These are phyloP conservation scores for Aspergillus ochraceus DNA, from an alignment of 2,329 filamentous ascomycete species.

Conservation along the genomic window DNA sequence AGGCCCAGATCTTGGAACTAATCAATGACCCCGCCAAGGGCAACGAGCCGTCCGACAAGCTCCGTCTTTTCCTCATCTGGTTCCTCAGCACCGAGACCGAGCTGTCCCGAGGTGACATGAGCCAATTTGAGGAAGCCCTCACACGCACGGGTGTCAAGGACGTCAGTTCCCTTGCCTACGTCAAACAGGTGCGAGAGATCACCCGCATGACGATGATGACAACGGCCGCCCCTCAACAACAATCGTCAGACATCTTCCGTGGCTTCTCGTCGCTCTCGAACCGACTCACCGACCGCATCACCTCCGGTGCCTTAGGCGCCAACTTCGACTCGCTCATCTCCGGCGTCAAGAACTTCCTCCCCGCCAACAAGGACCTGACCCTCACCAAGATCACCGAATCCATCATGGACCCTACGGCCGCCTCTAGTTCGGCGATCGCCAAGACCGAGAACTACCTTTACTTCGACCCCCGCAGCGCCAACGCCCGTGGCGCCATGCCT, in stretches of 20 bases:
- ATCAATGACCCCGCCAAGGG: conserved; percentile 81
- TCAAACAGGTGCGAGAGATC: conserved; percentile 87
- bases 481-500: conserved; percentile 88
- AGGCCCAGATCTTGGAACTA: conserved; percentile 82
- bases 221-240: conserved; percentile 68
- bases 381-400: conserved; percentile 98
- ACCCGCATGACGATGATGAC: conserved; percentile 98
- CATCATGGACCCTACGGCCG: conserved; percentile 91
- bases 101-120: conserved; percentile 76
- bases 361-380: conserved; percentile 90
- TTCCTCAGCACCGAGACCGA: conserved; percentile 92
- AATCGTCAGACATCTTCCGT: conserved; percentile 74
- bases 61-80: conserved; percentile 96
- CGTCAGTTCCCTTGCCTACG: conserved; percentile 75
- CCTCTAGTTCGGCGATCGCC: conserved; percentile 85
- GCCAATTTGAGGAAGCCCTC: conserved; percentile 81
- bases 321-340: conserved; percentile 95
- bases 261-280: conserved; percentile 91
- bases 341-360: conserved; percentile 97
- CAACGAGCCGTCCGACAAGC: conserved; percentile 80
- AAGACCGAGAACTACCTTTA: conserved; percentile 97
- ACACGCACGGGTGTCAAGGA: conserved; percentile 70
- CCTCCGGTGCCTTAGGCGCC: conserved; percentile 79
- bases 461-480: conserved; percentile 91
- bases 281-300: conserved; percentile 88